Conservation (phyloP, 225 moss, liverwort and hornwort species). For the Climacium dendroides region DNA sequence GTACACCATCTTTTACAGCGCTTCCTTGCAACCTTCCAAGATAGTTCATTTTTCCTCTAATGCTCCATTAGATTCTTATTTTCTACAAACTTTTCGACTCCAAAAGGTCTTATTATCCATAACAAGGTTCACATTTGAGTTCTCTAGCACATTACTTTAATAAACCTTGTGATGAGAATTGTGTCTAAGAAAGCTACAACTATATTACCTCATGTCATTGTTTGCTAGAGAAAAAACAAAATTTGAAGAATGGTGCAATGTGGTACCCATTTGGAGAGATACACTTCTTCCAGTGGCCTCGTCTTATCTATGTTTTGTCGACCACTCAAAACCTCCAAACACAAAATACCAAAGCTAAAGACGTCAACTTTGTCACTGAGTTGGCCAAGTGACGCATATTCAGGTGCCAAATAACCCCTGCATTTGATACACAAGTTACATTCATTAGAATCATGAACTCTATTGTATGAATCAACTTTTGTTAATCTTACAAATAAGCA, state of each 20-base stretch:
- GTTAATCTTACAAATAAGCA: background rate
- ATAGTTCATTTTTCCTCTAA: too few species aligned
- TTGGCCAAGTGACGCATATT: constrained; percentile 9
- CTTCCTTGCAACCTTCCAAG: too few species aligned
- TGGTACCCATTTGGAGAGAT: constrained; percentile 34
- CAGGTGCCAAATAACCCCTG: constrained; percentile 13
- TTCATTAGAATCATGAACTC: background rate
- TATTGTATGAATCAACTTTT: background rate
- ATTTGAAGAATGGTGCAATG: background rate
- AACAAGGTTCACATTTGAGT: background rate
- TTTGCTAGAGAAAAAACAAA: background rate
- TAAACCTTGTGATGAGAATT: background rate
- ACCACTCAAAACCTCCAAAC: constrained; percentile 45
- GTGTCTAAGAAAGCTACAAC: too few species aligned
- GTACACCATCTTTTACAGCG: too few species aligned
- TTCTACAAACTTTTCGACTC: background rate
- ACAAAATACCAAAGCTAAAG: constrained; percentile 39
- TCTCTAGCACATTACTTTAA: background rate
- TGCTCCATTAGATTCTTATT: background rate
- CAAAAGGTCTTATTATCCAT: background rate
- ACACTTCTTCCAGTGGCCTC: constrained; percentile 13
- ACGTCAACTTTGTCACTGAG: constrained; percentile 55
- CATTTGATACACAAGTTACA: background rate
- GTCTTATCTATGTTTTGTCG: constrained; percentile 23
- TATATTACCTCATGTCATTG: background rate